Percentiles rank a stretch among this genome's conserved stretches.
Evolutionary conservation across 2,329 filamentous ascomycete species (phyloP).

Genomic region (Penicillium hesseltinei): DNA sequence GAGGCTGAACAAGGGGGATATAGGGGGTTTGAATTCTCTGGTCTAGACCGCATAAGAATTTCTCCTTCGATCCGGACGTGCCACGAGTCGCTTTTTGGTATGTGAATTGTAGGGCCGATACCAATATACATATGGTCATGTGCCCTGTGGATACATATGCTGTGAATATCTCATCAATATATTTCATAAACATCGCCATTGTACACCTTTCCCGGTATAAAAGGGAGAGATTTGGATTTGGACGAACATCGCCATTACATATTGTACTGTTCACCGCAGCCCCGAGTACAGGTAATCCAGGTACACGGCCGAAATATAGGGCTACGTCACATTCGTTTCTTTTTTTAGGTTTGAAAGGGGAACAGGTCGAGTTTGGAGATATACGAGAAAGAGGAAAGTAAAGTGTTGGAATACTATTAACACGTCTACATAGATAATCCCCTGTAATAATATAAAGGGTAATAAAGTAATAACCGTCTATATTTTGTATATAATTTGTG

Average conservation of each 20-base stretch:
- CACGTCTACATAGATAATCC: too few relatives aligned
- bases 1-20: constrained; percentile 2
- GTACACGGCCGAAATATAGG: neutral
- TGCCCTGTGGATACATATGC: neutral
- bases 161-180: too few relatives aligned
- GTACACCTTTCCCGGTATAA: neutral
- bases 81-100: neutral
- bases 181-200: neutral
- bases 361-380: neutral
- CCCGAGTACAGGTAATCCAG: neutral
- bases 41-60: constrained; percentile 5
- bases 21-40: neutral
- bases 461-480: neutral
- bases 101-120: neutral
- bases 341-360: neutral
- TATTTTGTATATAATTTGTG: too few relatives aligned
- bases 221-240: neutral
- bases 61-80: neutral
- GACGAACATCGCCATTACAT: neutral
- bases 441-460: neutral
- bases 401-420: too few relatives aligned
- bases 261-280: neutral
- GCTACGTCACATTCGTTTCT: neutral
- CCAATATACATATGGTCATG: neutral
- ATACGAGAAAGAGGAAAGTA: too few relatives aligned